Evolutionary conservation across 2,329 filamentous ascomycete species (phyloP), one percentile per base, ranked within the genome.

Genomic region (Pyricularia sp.): DNA sequence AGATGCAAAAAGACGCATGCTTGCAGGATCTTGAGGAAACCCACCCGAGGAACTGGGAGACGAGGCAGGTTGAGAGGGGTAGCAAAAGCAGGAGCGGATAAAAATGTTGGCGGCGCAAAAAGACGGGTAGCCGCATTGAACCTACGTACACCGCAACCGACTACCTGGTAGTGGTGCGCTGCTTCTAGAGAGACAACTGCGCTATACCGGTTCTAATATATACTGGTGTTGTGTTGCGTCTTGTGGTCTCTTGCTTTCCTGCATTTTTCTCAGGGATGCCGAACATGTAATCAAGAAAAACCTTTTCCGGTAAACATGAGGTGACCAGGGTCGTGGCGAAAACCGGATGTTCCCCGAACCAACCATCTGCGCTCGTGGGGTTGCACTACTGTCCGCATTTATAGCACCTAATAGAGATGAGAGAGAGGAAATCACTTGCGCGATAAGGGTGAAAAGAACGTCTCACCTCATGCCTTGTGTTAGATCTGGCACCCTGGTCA

Each of bases 181-280:
- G n/a, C 49, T 22, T 22, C 9, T 55, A 16, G 24, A 9, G 35
- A 49, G 40, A 9, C 19, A 19, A n/a, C 40, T 49, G 40, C 19
- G 19, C 40, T n/a, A 49, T 49, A 8, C 19, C 40, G 40, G 8
- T n/a, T 49, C 19, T 19, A 35, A 35, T 35, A 49, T 49, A 49
- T 49, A 19, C 19, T 49, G 33, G 12, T 35, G 33, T 5, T 35
- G 33, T 35, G 33, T 5, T 35, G 12, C 33, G 12, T 35, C 12
- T 35, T 35, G 12, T 2, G 12, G 12, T 7, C 13, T 26, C 13
- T 62, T 24, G 19, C 10, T 62, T 57, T 60, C 63, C 60, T 30
- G 35, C 65, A 69, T 68, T 44, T 44, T 44, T 16, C 40, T 49
- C 16, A n/a, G 3, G 40, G 40, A 49, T 49, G 40, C 19, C 40